A percentile compares a stretch with the other conserved stretches of the same genome.
Conservation (phyloP, 192 early-diverging fungal species). For the Backusella parvicylindrica region DNA sequence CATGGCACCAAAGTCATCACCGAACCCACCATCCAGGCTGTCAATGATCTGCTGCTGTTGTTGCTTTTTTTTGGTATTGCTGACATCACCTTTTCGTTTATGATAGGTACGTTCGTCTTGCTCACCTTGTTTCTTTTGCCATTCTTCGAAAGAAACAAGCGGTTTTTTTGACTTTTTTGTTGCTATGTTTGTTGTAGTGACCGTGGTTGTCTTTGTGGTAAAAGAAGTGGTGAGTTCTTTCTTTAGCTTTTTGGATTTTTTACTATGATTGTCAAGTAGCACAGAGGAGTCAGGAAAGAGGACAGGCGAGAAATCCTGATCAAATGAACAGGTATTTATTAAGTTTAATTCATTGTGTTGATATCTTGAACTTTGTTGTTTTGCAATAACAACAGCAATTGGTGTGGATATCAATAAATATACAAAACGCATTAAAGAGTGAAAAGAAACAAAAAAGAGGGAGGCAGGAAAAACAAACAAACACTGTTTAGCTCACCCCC, state of each 20-base stretch:
- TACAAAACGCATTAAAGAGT: not conserved
- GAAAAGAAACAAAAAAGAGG: not conserved
- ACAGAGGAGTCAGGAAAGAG: not conserved
- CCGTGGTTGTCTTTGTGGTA: not conserved
- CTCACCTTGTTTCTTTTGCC: constrained; percentile 18
- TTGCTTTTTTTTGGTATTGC: constrained; percentile 5
- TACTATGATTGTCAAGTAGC: not conserved
- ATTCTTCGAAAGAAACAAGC: constrained; percentile 34
- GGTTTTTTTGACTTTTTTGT: not conserved
- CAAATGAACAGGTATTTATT: not conserved
- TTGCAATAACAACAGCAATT: not conserved
- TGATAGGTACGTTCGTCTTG: constrained; percentile 9
- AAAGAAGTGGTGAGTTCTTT: not conserved
- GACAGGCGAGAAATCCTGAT: not conserved
- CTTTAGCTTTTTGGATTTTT: not conserved
- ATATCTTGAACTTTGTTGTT: not conserved
- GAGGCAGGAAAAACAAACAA: not conserved
- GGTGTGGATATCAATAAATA: not conserved
- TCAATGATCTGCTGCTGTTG: constrained; percentile 21
- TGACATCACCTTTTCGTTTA: not conserved
- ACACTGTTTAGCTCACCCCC: not conserved
- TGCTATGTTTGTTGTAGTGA: not conserved
- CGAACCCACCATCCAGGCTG: constrained; percentile 33
- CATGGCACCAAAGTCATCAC: constrained; percentile 31
- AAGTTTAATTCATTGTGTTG: not conserved